These are phyloP conservation scores for Solanum piurae DNA, from an alignment of 257 asterid species.

Conservation along the genomic window DNA sequence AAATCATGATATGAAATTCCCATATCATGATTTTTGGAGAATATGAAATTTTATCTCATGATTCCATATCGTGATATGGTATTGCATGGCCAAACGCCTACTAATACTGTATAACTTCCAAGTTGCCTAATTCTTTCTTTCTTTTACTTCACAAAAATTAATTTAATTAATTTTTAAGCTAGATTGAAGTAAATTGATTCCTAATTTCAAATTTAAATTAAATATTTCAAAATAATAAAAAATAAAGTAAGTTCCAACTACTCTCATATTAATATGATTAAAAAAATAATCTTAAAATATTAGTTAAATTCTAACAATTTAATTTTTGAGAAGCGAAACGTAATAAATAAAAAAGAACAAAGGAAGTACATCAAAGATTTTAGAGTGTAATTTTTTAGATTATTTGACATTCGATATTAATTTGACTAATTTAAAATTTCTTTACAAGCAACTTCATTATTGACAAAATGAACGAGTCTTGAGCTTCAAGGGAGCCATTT, in stretches of 20 bases:
- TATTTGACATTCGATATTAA: background rate
- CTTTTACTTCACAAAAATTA: background rate
- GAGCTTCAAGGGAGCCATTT: background rate
- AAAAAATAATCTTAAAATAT: no score
- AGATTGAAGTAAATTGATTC: no score
- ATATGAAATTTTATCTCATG: no score
- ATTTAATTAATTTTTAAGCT: background rate
- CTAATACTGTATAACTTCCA: background rate
- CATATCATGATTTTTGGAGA: no score
- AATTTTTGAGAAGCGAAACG: background rate
- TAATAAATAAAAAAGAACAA: no score
- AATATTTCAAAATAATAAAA: background rate
- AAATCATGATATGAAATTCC: no score
- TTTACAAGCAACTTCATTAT: background rate
- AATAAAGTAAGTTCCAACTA: background rate
- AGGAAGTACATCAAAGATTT: background rate
- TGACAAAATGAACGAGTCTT: background rate
- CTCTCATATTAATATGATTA: no score
- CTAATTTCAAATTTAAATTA: background rate
- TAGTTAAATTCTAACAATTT: background rate
- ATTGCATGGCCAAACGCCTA: no score
- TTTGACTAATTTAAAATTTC: background rate
- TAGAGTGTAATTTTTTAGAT: background rate
- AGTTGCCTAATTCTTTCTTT: background rate
- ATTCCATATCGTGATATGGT: no score